Conservation (phyloP, 805 yeast genomes). For the Babjeviella inositovora region DNA sequence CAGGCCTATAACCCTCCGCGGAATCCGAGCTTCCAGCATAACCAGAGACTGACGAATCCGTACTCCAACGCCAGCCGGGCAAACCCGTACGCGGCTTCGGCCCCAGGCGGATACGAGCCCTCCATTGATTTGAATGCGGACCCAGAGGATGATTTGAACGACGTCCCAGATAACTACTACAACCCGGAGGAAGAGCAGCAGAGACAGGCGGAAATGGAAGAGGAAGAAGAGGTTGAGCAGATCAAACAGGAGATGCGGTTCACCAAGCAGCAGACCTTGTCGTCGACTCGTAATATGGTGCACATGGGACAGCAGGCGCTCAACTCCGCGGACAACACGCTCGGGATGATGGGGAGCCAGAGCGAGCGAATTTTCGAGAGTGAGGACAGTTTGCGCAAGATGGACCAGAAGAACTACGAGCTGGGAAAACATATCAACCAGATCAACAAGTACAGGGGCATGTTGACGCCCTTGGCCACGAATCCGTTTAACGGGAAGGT, state of each 20-base stretch:
- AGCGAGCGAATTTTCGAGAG: slow-evolving; percentile 71
- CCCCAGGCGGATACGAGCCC: slow-evolving; percentile 16
- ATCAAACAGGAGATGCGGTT: slow-evolving; percentile 72
- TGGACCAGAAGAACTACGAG: no score
- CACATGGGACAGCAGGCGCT: slow-evolving; percentile 60
- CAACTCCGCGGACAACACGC: slow-evolving; percentile 60
- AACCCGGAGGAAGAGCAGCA: slow-evolving; percentile 13
- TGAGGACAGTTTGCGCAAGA: slow-evolving; percentile 62
- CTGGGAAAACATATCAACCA: no score
- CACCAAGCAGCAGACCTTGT: slow-evolving; percentile 75
- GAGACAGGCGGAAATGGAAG: slow-evolving; percentile 27
- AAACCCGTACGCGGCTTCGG: slow-evolving; percentile 1
- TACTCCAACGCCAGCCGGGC: not conserved
- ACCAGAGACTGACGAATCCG: not conserved
- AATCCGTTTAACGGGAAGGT: slow-evolving; percentile 85
- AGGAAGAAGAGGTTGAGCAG: slow-evolving; percentile 82
- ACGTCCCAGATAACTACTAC: slow-evolving; percentile 4
- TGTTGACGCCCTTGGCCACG: slow-evolving; percentile 63
- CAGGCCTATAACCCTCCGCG: not conserved
- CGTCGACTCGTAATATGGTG: slow-evolving; percentile 73
- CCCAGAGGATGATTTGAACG: slow-evolving; percentile 18
- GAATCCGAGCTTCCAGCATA: not conserved
- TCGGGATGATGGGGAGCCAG: slow-evolving; percentile 91
- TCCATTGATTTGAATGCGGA: slow-evolving; percentile 15
- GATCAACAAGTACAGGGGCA: no score